Base-by-base conservation (phyloP, 2,329 filamentous ascomycete genomes). In the Neopestalotiopsis sp. region DNA sequence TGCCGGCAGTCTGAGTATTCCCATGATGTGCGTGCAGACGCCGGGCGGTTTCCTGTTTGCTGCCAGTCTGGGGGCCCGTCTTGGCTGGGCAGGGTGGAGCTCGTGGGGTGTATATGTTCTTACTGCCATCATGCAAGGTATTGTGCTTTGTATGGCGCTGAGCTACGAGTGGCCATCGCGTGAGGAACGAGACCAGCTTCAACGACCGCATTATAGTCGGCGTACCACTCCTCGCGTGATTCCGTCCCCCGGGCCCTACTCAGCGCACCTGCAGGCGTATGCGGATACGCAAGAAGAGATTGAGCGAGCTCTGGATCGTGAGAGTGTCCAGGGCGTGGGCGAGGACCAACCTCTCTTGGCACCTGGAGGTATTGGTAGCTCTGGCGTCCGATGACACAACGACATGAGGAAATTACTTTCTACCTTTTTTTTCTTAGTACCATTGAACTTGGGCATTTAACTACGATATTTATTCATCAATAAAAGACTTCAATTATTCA, bases 1-100 rank as follows among this genome's bases (percentile, higher is more conserved):
- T 75, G 92, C 97, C 1, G 94, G 94, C 67, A 97, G 94, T 78
- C 83, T 99, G 74, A 97, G 94, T 76, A 96, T 99, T 68, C 92
- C 94, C 4, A 98, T 98, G 92, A 98, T 99, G 95, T 92, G 93
- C 78, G 97, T 99, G 42, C 96, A 99, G 80, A 98, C 95, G 0
- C 96, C 96, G 0, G 96, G 96, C 0, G 94, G 94, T 69, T 91
- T 97, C 74, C 83, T 99, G 6, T 98, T 97, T 82, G 94, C 95
- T 0, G 91, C 88, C 13, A 98, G 94, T 78, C 83, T 99, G 58
- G 94, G 91, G 65, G 89, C 89, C 7, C 88, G 96, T 60, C 86
- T 98, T 24, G 96, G 96, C 0, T 86, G 85, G 75, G 90, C 88
- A 42, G 95, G 95, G 0, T 99, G 96, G 96, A 98, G 95, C 81